A percentile compares a stretch with the other conserved stretches of the same genome.
These are phyloP conservation scores for Neolentinus lepideus DNA, from an alignment of 1,284 basidiomycete species.

Conservation along the genomic window DNA sequence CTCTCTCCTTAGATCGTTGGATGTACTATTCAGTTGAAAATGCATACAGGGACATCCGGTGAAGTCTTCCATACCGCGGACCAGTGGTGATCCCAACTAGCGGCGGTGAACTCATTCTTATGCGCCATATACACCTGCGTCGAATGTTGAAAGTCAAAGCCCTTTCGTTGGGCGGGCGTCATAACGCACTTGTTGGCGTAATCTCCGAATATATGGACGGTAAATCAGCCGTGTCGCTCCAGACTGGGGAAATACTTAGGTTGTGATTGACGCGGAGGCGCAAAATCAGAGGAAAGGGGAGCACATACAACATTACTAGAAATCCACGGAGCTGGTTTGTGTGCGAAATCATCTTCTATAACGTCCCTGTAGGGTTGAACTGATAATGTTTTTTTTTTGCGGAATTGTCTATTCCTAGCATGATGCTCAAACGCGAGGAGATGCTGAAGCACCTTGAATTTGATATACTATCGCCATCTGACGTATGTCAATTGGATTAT, in stretches of 20 bases:
- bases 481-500: background rate
- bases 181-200: background rate
- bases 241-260: constrained; percentile 21
- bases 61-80: constrained; percentile 36
- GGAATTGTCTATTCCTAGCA: no score
- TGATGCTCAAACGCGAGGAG: constrained; percentile 22
- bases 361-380: background rate
- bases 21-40: background rate
- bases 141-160: constrained; percentile 14
- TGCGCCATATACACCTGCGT: constrained; percentile 42
- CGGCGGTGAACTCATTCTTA: constrained; percentile 44
- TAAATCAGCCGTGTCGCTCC: constrained; percentile 19
- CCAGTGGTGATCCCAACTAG: constrained; percentile 48
- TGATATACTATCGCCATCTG: background rate
- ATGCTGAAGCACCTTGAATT: background rate
- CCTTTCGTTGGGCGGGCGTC: background rate
- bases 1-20: background rate
- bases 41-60: constrained; percentile 21
- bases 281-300: constrained; percentile 19
- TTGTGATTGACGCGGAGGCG: constrained; percentile 39
- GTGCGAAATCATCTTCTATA: background rate
- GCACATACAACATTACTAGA: background rate
- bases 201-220: constrained; percentile 10
- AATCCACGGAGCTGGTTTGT: background rate
- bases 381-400: background rate